Evolutionary conservation across 2,329 filamentous ascomycete species (phyloP).

Genomic region (Samsoniella hepiali): DNA sequence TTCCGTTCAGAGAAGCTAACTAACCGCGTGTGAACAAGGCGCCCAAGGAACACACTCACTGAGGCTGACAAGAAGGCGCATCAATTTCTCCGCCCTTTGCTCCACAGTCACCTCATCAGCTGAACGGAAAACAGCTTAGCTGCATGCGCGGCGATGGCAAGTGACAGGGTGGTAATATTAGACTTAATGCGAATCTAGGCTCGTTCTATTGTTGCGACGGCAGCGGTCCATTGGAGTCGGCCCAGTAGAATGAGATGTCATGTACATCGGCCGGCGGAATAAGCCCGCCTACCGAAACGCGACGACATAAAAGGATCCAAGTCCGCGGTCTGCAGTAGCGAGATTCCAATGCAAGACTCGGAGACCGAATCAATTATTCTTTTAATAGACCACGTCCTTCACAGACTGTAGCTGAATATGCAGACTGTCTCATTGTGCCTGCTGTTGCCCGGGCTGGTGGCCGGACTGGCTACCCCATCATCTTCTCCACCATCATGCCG

Average conservation of each 20-base stretch:
- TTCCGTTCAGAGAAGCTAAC: conserved; percentile 8
- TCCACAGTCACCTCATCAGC: conserved; percentile 14
- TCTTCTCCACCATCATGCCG: conserved; percentile 28
- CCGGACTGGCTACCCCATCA: neutral
- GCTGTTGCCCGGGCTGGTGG: conserved; percentile 1
- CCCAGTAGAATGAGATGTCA: neutral
- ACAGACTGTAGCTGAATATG: neutral
- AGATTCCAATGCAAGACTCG: neutral
- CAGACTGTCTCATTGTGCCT: conserved; percentile 1
- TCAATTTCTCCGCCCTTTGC: conserved; percentile 17
- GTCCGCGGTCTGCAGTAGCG: conserved; percentile 3
- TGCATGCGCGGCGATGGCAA: neutral
- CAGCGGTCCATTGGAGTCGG: neutral
- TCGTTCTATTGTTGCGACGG: conserved; percentile 1
- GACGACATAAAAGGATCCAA: conserved; percentile 7
- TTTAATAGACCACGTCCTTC: neutral
- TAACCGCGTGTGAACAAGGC: neutral
- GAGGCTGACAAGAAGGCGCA: conserved; percentile 10
- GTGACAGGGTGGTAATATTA: conserved; percentile 8
- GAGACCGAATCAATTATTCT: neutral
- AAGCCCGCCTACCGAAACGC: neutral
- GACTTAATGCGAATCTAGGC: neutral
- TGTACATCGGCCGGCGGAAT: neutral
- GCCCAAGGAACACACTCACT: neutral
- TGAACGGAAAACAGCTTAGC: conserved; percentile 1